phyloP scores from a whole-genome alignment of 139 green algal species.

The Volvox reticuliferus region DNA sequence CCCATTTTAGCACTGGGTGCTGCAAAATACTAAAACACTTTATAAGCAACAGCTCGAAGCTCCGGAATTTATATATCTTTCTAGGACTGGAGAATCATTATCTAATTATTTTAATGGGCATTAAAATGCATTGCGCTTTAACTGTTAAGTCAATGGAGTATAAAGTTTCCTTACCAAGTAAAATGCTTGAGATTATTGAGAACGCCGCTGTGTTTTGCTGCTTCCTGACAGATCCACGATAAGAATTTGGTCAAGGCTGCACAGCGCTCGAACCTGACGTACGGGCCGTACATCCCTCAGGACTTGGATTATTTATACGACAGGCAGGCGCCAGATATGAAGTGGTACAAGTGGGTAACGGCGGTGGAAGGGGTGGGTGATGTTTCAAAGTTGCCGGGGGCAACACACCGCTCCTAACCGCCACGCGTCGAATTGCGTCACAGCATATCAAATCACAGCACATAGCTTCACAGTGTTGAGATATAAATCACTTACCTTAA shows the following conservation, averaged over 20 bases:
- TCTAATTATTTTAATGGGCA: too few species aligned
- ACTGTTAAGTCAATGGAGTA: too few species aligned
- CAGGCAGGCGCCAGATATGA: conserved; percentile 10
- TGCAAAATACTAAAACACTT: too few species aligned
- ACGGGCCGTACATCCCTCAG: conserved; percentile 32
- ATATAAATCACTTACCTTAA: neutral
- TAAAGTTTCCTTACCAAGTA: too few species aligned
- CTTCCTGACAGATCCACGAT: conserved; percentile 33
- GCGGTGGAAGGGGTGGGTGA: neutral
- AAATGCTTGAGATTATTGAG: too few species aligned
- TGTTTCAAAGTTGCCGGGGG: neutral
- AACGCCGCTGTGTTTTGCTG: too few species aligned
- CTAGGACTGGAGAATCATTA: too few species aligned
- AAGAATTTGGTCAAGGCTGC: conserved; percentile 26
- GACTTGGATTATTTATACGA: conserved; percentile 23
- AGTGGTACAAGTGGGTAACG: conserved; percentile 28
- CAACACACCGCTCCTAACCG: neutral
- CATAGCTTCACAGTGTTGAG: neutral
- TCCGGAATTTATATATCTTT: too few species aligned
- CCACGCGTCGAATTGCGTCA: neutral
- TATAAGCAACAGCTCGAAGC: too few species aligned
- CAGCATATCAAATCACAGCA: neutral
- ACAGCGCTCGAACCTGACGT: conserved; percentile 28
- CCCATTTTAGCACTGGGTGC: too few species aligned
- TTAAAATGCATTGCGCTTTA: too few species aligned